phyloP scores from a whole-genome alignment of 2,329 filamentous ascomycete genomes.

The Sordariomycetes sp. region DNA sequence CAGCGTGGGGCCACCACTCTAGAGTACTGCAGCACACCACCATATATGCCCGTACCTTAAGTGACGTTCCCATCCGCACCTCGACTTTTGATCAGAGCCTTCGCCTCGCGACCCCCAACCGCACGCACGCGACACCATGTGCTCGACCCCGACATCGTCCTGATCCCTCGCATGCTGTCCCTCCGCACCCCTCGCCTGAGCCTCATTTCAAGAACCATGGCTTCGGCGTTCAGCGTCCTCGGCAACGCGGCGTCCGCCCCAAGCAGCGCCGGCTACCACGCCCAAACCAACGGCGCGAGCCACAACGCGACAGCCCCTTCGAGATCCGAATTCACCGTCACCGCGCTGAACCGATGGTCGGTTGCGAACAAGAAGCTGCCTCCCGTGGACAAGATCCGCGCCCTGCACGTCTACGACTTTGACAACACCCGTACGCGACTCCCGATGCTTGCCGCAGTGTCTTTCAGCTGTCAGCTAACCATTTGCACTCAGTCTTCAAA shows the following conservation, averaged over 20 bases:
- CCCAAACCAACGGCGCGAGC: background rate
- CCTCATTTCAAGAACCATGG: conserved; percentile 23
- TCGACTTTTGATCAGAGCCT: too few relatives aligned
- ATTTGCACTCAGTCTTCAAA: conserved; percentile 60
- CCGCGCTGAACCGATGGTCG: conserved; percentile 77
- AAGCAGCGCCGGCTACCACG: conserved; percentile 7
- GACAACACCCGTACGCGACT: conserved; percentile 74
- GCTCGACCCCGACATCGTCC: conserved; percentile 2
- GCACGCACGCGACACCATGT: background rate
- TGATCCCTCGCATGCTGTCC: conserved; percentile 14
- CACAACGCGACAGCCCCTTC: background rate
- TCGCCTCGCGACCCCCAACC: too few relatives aligned
- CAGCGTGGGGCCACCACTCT: too few relatives aligned
- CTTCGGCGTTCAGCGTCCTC: conserved; percentile 27
- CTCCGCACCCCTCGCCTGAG: conserved; percentile 12
- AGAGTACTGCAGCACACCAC: too few relatives aligned
- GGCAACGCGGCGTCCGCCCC: conserved; percentile 18
- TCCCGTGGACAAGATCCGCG: conserved; percentile 58
- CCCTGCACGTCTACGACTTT: conserved; percentile 93
- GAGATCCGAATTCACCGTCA: conserved; percentile 45
- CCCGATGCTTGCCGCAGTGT: conserved; percentile 1
- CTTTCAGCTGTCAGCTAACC: conserved; percentile 1
- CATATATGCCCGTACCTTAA: too few relatives aligned
- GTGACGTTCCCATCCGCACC: too few relatives aligned
- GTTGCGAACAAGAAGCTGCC: conserved; percentile 65